Conservation (phyloP, 2,329 filamentous ascomycete species). For the Aspergillus sp. region DNA sequence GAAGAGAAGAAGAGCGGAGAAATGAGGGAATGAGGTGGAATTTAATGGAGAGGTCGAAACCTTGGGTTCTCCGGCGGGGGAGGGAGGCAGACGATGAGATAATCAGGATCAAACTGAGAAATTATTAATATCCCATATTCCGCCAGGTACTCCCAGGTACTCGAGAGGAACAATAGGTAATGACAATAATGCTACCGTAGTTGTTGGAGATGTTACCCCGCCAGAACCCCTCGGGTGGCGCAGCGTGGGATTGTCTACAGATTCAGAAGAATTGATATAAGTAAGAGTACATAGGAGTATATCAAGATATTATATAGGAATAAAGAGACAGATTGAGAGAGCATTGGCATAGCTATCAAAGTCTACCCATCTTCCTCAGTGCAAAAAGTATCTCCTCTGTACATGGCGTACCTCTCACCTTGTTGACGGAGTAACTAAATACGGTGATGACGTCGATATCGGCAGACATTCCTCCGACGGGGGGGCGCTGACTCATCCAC, state of each 20-base stretch:
- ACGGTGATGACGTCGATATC: not conserved
- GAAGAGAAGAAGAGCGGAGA: constrained; percentile 8
- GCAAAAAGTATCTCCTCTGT: too few relatives aligned
- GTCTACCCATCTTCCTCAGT: too few relatives aligned
- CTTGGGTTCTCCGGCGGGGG: constrained; percentile 15
- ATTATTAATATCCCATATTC: too few relatives aligned
- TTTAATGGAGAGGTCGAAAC: not conserved
- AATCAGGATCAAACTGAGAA: too few relatives aligned
- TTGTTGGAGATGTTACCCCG: constrained; percentile 2
- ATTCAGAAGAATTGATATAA: not conserved
- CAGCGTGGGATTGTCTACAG: not conserved
- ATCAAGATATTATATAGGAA: too few relatives aligned
- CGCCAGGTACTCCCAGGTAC: too few relatives aligned
- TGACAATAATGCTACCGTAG: not conserved
- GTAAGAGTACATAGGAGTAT: too few relatives aligned
- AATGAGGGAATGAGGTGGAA: constrained; percentile 1
- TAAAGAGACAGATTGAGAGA: too few relatives aligned
- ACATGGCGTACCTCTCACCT: too few relatives aligned
- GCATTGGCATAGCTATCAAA: too few relatives aligned
- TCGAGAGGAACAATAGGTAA: not conserved
- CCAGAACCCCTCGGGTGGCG: constrained; percentile 9
- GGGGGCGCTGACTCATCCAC: not conserved
- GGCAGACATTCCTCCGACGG: not conserved
- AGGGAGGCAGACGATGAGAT: not conserved
- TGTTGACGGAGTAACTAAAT: too few relatives aligned